These are phyloP conservation scores for Cladochytrium tenue DNA, from an alignment of 371 early-diverging fungal species.

Conservation along the genomic window DNA sequence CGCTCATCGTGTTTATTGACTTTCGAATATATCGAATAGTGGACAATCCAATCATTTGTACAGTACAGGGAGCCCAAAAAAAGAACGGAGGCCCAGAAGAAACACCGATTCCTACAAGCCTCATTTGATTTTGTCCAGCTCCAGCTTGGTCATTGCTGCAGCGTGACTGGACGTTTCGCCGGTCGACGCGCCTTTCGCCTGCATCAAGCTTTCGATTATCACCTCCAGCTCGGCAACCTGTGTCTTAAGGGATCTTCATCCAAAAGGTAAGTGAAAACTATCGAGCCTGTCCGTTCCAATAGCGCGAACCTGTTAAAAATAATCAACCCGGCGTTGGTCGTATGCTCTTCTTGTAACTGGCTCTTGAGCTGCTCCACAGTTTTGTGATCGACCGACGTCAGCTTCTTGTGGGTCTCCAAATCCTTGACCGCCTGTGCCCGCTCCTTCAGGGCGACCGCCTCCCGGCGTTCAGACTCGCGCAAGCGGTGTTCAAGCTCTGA, in stretches of 20 bases:
- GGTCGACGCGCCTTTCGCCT: constrained; percentile 12
- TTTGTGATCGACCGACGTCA: constrained; percentile 21
- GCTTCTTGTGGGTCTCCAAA: constrained; percentile 25
- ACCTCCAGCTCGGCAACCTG: constrained; percentile 29
- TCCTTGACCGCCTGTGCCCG: constrained; percentile 18
- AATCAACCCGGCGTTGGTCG: constrained; percentile 26
- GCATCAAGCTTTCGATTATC: constrained; percentile 26
- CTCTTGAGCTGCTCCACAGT: constrained; percentile 24
- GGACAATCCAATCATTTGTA: too few relatives aligned
- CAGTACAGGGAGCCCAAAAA: too few relatives aligned
- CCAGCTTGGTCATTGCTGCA: background rate
- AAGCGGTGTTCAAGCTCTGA: constrained; percentile 20
- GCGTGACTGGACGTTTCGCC: background rate
- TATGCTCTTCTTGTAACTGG: constrained; percentile 32
- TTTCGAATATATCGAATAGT: too few relatives aligned
- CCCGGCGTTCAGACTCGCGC: constrained; percentile 17
- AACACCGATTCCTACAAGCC: too few relatives aligned
- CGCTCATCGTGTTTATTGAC: too few relatives aligned
- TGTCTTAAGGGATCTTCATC: constrained; percentile 24
- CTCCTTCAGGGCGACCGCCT: constrained; percentile 21
- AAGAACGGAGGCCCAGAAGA: too few relatives aligned
- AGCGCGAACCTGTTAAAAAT: constrained; percentile 24
- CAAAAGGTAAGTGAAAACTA: background rate
- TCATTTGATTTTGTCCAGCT: constrained; percentile 2
- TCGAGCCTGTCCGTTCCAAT: background rate